Base-by-base conservation (phyloP, 805 yeast species). In the Starmera pachycereana region DNA sequence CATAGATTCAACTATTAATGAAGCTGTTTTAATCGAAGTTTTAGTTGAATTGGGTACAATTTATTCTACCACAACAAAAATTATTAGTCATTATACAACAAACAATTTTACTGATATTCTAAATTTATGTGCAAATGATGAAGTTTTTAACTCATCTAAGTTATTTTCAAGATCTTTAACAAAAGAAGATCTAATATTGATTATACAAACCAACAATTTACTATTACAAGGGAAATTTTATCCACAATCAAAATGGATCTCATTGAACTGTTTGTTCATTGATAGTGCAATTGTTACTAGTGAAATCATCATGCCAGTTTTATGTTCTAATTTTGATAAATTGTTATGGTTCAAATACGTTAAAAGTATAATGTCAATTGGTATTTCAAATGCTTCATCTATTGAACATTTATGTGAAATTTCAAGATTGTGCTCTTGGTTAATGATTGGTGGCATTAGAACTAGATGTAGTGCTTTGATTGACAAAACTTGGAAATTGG, bases 201-300 rank as follows among this genome's bases (percentile, higher is more conserved):
- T 76, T 16, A 66, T 75, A 33, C 65, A 71, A 8, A 72, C 76
- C 8, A 66, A 76, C 13, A 71, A 73, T 47, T 56, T 70, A 27
- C 58, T 80, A 43, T 56, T 77, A 40, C 72, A 68, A 45, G 71
- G 78, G 29, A 68, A 66, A 38, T 77, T 72, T 52, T 82, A 72
- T 63, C 90, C 90, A 3, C 68, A 70, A 35, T 71, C 69, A 28
- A 78, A 75, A 49, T 87, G 95, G 95, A 58, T 85, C 7, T 80
- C 92, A 0, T 58, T 84, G 19, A 71, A 76, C 43, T 71, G 83
- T 0, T 47, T 78, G 44, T 59, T 78, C 16, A 65, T 73, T 29
- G 80, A 80, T 46, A 72, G 78, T 22, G 53, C 78, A 36, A 63
- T 78, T 40, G 64, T 71, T 33, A 61, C 76, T 3, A 61, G 81